These are phyloP conservation scores for Pelomyxa schiedti DNA, from an alignment of 78 protist genomes.

Conservation along the genomic window DNA sequence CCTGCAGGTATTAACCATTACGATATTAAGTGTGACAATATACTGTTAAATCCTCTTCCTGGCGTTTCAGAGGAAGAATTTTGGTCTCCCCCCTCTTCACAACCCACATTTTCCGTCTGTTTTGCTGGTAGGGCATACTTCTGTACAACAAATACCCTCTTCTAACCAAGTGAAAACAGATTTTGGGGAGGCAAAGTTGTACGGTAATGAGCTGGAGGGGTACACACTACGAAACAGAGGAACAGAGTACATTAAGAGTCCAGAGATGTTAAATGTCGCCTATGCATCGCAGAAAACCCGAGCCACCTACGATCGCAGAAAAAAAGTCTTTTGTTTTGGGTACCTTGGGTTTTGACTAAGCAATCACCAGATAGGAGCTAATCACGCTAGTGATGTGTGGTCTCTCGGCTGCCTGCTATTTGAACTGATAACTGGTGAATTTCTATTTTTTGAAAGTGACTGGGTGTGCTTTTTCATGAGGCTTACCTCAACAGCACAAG, in stretches of 20 bases:
- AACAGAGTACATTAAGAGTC: constrained; percentile 83
- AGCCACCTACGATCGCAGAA: constrained; percentile 57
- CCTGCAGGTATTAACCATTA: constrained; percentile 61
- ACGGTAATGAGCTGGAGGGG: constrained; percentile 49
- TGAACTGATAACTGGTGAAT: constrained; percentile 80
- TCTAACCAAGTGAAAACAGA: constrained; percentile 40
- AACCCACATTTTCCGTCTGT: constrained; percentile 38
- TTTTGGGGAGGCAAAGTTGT: constrained; percentile 79
- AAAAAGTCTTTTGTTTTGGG: too few species aligned
- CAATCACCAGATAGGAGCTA: too few species aligned
- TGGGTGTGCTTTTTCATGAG: constrained; percentile 72
- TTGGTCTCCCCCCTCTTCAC: constrained; percentile 25
- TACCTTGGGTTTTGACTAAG: too few species aligned
- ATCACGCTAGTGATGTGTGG: constrained; percentile 78
- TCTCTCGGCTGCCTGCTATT: constrained; percentile 73
- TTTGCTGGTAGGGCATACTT: constrained; percentile 25
- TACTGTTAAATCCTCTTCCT: constrained; percentile 47
- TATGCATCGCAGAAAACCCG: constrained; percentile 29
- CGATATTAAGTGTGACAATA: constrained; percentile 79
- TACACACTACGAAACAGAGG: constrained; percentile 70
- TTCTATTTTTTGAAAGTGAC: constrained; percentile 73
- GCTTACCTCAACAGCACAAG: constrained; percentile 33
- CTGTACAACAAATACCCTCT: too few species aligned
- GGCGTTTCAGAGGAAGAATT: constrained; percentile 32
- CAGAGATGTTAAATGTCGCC: constrained; percentile 81